These are phyloP conservation scores for Kokia cookei DNA, from an alignment of 441 rosid genomes.

Conservation along the genomic window DNA sequence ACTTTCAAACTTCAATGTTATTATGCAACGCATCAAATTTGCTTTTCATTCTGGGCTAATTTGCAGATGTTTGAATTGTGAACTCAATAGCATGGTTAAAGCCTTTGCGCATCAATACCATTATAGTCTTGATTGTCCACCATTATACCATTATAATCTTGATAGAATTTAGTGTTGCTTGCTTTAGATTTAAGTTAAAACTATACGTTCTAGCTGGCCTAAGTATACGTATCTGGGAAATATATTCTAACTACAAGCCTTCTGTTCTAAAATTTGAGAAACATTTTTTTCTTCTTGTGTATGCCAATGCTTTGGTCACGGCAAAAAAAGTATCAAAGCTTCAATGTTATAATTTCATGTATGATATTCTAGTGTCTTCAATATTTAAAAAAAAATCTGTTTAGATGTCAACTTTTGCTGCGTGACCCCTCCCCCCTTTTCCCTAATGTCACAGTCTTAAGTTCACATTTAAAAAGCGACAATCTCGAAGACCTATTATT, in stretches of 20 bases:
- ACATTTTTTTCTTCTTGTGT: background rate
- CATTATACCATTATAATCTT: background rate
- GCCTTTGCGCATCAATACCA: too few relatives aligned
- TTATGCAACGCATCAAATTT: background rate
- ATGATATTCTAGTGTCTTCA: background rate
- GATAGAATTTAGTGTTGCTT: background rate
- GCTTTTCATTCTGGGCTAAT: background rate
- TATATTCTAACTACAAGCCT: background rate
- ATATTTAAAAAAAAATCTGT: too few relatives aligned
- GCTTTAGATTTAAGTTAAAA: too few relatives aligned
- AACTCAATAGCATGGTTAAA: too few relatives aligned
- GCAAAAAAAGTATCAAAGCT: background rate
- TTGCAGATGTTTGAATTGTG: background rate
- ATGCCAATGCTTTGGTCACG: background rate
- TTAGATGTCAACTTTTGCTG: slow-evolving; percentile 12
- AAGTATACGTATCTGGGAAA: background rate
- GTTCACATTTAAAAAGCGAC: background rate
- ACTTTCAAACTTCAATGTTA: background rate
- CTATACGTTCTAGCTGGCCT: background rate
- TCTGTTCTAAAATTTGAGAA: background rate
- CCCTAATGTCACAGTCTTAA: background rate
- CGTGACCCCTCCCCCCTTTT: background rate
- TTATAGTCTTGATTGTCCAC: too few relatives aligned
- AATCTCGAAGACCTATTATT: background rate
- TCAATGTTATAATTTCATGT: background rate